Evolutionary conservation across 2,329 filamentous ascomycete genomes (phyloP), one percentile per base, ranked within the genome.

Genomic region (Cyphellophora attinorum): DNA sequence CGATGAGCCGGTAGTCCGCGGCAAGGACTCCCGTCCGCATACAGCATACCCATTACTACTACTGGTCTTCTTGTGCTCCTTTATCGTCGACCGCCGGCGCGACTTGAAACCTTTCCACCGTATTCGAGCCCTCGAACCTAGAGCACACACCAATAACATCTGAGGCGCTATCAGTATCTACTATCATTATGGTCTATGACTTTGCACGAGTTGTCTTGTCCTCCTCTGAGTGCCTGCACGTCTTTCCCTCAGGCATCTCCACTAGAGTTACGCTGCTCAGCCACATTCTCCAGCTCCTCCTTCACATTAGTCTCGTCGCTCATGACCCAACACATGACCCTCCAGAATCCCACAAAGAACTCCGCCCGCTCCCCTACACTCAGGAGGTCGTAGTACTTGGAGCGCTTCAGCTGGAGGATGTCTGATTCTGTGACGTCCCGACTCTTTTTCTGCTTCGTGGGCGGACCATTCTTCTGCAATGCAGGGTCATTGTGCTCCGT

Each of bases 311-410:
- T n/a, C n/a, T 45, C 43, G 17, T 48, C 47, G 40, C 62, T 53
- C 46, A 64, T 64, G 36, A 76, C 50, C 51, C 70, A 74, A 25
- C 62, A 64, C 58, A 77, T 66, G 14, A 76, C 50, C 5, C 63
- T 66, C 75, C 75, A 79, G 4, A 78, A 47, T 1, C 64, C 70
- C 31, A 67, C 57, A 52, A 77, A 67, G 4, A 67, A 68, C 50
- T 76, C 70, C 6, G 67, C 51, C 12, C 75, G 65, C 28, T 78
- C 67, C 13, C 67, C 56, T 2, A 62, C 45, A 11, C 69, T 55
- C 38, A 79, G 64, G 3, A 79, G 52, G 51, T 79, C 68, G 42
- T 66, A 75, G 75, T 75, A 79, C 29, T 59, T 57, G 27, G 70
- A 73, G 19, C 73, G 65, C 33, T 69, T 63, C 19, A 79, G 49